Percentiles rank a stretch among this genome's conserved stretches.
Evolutionary conservation across 1,284 basidiomycete genomes (phyloP).

Genomic region (Trichosporon sp.): DNA sequence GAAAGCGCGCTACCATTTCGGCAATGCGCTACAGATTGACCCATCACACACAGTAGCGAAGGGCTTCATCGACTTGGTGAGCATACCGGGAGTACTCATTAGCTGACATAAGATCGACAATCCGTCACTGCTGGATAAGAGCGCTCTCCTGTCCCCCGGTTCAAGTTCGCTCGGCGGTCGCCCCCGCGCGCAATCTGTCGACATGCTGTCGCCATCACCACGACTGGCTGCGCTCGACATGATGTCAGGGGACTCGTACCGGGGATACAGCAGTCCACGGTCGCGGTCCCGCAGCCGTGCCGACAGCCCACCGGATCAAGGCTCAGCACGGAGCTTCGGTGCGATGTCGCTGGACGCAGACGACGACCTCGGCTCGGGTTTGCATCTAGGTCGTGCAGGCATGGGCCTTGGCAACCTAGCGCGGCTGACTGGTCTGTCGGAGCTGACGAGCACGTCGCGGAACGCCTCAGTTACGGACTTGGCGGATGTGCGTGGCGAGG

Average conservation of each 20-base stretch:
- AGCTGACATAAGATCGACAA: background rate
- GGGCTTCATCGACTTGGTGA: constrained; percentile 43
- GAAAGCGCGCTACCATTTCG: constrained; percentile 44
- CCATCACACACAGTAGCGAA: constrained; percentile 37
- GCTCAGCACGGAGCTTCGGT: background rate
- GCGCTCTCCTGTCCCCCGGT: background rate
- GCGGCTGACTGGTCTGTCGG: background rate
- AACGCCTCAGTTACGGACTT: constrained; percentile 1
- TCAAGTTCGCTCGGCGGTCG: background rate
- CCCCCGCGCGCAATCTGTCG: background rate
- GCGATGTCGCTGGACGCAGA: constrained; percentile 8
- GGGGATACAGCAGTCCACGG: background rate
- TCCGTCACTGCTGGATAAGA: background rate
- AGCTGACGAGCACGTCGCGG: background rate
- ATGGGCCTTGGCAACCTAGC: background rate
- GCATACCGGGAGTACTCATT: constrained; percentile 11
- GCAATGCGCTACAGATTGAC: constrained; percentile 43
- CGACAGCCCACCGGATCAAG: background rate
- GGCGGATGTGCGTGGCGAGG: constrained; percentile 5
- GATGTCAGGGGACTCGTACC: background rate
- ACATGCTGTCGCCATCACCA: background rate
- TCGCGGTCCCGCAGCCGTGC: background rate
- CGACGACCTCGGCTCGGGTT: background rate
- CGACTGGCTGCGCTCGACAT: background rate
- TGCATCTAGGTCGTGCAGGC: background rate